Evolutionary conservation across 345 rosid species (phyloP), one percentile per base, ranked within the genome.

Genomic region (Clausena lansium): DNA sequence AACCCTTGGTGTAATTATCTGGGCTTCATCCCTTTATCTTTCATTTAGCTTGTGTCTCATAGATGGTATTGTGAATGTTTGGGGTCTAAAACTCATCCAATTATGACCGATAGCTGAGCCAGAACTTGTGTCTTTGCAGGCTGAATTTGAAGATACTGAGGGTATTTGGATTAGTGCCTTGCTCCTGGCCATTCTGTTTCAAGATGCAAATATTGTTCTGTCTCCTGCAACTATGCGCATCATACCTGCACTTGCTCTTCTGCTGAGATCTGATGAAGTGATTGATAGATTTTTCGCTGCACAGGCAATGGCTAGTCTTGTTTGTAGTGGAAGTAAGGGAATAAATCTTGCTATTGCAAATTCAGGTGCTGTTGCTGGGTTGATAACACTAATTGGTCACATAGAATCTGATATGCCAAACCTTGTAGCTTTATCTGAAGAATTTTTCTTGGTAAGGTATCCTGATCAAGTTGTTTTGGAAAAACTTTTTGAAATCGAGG

Each of bases 271-370:
- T 58, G 98, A 93, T 72, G 91, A 91, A 83, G 74, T 89, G 81
- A 86, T 87, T 76, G 91, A 93, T 60, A 91, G 87, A 82, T 93
- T 78, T 83, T 95, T 95, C 74, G 88, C 97, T 76, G 93, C 98
- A 64, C 98, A 95, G 69, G 98, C 98, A 80, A 80, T 95, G 87
- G 89, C 93, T 72, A 91, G 95, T 86, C 92, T 95, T 78, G 89
- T 88, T 75, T 84, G 87, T 83, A 86, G 83, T 82, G 89, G 88
- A 70, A 88, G 80, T 78, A 87, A 87, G 82, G 97, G 91, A 82
- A 88, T 88, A 81, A 80, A 79, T 81, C 91, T 91, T 81, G 78
- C 92, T 32, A 82, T 90, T 79, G 93, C 98, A 78, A 93, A 89
- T 82, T 93, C 98, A 9, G 98, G 97, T 76, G 95, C 97, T 73